Conservation (phyloP, 495 filamentous ascomycete genomes). For the Lasiosphaeria ovina region DNA sequence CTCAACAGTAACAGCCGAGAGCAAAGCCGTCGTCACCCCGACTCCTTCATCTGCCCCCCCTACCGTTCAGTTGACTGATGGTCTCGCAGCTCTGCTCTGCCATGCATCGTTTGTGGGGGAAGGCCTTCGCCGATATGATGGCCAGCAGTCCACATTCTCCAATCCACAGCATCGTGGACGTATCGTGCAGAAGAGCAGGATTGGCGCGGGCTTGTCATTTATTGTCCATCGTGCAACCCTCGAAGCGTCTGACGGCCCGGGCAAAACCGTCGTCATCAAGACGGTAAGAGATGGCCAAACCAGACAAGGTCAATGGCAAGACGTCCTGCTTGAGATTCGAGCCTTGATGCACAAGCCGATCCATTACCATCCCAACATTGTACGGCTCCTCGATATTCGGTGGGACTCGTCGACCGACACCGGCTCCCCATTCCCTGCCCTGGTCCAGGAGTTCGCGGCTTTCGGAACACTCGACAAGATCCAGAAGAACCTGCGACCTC, state of each 20-base stretch:
- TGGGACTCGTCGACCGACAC: slow-evolving; percentile 15
- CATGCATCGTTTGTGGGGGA: slow-evolving; percentile 10
- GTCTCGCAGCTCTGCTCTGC: slow-evolving; percentile 12
- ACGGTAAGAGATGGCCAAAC: slow-evolving; percentile 10
- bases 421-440: slow-evolving; percentile 12
- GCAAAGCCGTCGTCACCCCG: background rate
- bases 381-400: slow-evolving; percentile 17
- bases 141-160: slow-evolving; percentile 10
- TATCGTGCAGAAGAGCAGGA: slow-evolving; percentile 4
- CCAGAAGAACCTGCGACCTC: slow-evolving; percentile 8
- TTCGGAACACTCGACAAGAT: slow-evolving; percentile 19
- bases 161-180: background rate
- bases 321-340: slow-evolving; percentile 14
- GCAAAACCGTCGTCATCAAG: slow-evolving; percentile 9
- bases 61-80: background rate
- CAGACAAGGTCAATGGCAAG: slow-evolving; percentile 7
- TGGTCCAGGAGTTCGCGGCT: slow-evolving; percentile 20
- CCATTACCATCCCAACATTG: slow-evolving; percentile 23
- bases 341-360: slow-evolving; percentile 15
- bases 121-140: slow-evolving; percentile 8
- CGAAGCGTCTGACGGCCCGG: slow-evolving; percentile 3
- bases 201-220: slow-evolving; percentile 12
- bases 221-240: slow-evolving; percentile 12
- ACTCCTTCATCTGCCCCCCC: background rate
- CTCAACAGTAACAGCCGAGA: background rate